Base-by-base conservation (phyloP, 2,329 filamentous ascomycete species). In the Botryotinia calthae region DNA sequence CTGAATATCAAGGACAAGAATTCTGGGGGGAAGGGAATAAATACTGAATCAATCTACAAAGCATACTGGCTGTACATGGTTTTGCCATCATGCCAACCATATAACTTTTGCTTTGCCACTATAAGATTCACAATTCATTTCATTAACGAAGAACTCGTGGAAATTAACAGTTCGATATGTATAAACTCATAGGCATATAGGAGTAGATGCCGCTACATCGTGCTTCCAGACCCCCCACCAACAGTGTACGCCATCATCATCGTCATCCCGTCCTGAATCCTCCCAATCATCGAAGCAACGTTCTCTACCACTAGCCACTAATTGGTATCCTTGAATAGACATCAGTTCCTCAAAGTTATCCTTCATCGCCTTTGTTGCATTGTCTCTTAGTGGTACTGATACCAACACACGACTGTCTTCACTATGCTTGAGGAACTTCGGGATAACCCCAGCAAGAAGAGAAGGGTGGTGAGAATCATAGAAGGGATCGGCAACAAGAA, bases 401-500 rank as follows among this genome's bases (percentile, higher is more conserved):
- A 96, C 84, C 18, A 98, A 85, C 1, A 91, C 91, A 51, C 92
- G 87, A 2, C 93, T 88, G 7, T 72, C 44, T 0, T 81, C 72
- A 4, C 84, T 85, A 22, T 84, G 82, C 14, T 86, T 86, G 18
- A 98, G 85, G 82, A 94, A 93, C 56, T 86, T 83, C 16, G 85
- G 82, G 62, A 98, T 90, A 22, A 93, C 90, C 22, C 89, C 85
- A 0, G 90, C 89, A 34, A 98, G 86, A 78, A 96, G 88, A 4
- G 81, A 82, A 0, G 95, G 94, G 79, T 98, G 96, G 6, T 92
- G 87, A 66, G 94, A 87, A 63, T 95, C 94, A 82, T 98, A 98
- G 31, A 99, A 84, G 0, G 93, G 88, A 81, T 99, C 96, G 4
- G 95, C 94, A 2, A 90, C 93, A 4, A 99, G 86, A 61, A 98